These are phyloP conservation scores for Hymenoscyphus fraxineus DNA, from an alignment of 2,329 filamentous ascomycete genomes.

Conservation along the genomic window DNA sequence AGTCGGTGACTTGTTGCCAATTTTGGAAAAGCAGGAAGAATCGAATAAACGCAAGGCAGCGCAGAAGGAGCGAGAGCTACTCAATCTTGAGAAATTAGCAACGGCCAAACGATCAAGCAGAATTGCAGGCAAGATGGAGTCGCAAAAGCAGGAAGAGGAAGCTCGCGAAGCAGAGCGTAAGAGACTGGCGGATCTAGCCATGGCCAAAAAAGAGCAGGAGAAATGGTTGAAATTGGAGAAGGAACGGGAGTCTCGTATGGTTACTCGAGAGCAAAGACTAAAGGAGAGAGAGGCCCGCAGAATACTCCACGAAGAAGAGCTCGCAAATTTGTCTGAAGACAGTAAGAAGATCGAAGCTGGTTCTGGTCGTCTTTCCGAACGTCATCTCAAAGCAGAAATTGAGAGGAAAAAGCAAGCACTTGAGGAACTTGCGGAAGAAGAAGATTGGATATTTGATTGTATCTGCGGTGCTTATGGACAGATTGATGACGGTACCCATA, in stretches of 20 bases:
- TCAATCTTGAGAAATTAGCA: constrained; percentile 82
- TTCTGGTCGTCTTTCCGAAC: constrained; percentile 66
- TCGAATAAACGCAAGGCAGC: constrained; percentile 66
- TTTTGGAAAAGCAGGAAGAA: constrained; percentile 76
- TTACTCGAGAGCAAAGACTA: constrained; percentile 80
- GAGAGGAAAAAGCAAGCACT: constrained; percentile 75
- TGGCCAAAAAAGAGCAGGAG: constrained; percentile 64
- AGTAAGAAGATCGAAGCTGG: constrained; percentile 56
- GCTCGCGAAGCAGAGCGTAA: constrained; percentile 67
- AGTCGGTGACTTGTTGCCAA: constrained; percentile 73
- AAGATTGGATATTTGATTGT: constrained; percentile 94
- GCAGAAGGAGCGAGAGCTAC: constrained; percentile 71
- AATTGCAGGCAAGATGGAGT: constrained; percentile 77
- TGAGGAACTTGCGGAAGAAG: constrained; percentile 62
- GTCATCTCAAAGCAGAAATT: constrained; percentile 77
- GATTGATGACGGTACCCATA: constrained; percentile 91
- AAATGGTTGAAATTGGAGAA: constrained; percentile 57
- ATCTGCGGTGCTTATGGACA: constrained; percentile 86
- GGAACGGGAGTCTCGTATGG: constrained; percentile 74
- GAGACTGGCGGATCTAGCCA: constrained; percentile 59
- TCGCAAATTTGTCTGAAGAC: constrained; percentile 74
- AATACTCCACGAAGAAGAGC: constrained; percentile 77
- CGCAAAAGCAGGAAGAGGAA: constrained; percentile 69
- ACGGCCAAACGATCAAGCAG: constrained; percentile 90
- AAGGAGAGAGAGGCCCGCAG: constrained; percentile 83